Percentiles rank a stretch among this genome's conserved stretches.
Evolutionary conservation across 176 grass and related monocot species (phyloP).

Genomic region (Canna indica): DNA sequence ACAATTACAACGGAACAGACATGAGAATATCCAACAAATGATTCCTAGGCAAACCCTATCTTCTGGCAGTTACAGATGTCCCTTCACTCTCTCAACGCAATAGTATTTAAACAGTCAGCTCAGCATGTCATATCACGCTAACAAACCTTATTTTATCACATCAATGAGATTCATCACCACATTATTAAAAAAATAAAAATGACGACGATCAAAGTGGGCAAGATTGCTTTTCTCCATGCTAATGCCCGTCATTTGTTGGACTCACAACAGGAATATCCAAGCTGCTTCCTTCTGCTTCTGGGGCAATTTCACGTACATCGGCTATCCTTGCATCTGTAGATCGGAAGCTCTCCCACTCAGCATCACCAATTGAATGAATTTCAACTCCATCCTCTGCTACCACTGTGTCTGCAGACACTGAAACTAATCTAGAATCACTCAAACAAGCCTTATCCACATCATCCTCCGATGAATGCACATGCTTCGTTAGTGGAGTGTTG

Average conservation of each 20-base stretch:
- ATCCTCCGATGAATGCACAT: slow-evolving; percentile 46
- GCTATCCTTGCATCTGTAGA: slow-evolving; percentile 36
- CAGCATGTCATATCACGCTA: neutral
- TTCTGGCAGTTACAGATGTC: neutral
- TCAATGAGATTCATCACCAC: neutral
- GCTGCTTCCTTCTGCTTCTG: slow-evolving; percentile 43
- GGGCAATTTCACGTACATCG: slow-evolving; percentile 64
- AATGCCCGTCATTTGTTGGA: slow-evolving; percentile 24
- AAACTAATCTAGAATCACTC: slow-evolving; percentile 45
- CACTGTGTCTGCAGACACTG: slow-evolving; percentile 31
- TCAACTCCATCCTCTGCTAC: slow-evolving; percentile 58
- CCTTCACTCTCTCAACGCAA: neutral
- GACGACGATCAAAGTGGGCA: neutral
- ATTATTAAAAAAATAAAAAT: neutral
- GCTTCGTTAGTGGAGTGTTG: slow-evolving; percentile 32
- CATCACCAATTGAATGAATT: slow-evolving; percentile 50
- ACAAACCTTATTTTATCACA: neutral
- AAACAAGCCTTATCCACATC: slow-evolving; percentile 83
- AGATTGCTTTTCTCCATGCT: neutral
- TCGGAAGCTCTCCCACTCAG: slow-evolving; percentile 40
- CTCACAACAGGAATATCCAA: slow-evolving; percentile 77
- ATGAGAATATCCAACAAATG: too few relatives aligned
- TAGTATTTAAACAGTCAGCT: neutral
- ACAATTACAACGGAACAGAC: too few relatives aligned
- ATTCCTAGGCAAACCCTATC: too few relatives aligned